Base-by-base conservation (phyloP, 2,329 filamentous ascomycete species). In the Colletotrichum higginsianum region DNA sequence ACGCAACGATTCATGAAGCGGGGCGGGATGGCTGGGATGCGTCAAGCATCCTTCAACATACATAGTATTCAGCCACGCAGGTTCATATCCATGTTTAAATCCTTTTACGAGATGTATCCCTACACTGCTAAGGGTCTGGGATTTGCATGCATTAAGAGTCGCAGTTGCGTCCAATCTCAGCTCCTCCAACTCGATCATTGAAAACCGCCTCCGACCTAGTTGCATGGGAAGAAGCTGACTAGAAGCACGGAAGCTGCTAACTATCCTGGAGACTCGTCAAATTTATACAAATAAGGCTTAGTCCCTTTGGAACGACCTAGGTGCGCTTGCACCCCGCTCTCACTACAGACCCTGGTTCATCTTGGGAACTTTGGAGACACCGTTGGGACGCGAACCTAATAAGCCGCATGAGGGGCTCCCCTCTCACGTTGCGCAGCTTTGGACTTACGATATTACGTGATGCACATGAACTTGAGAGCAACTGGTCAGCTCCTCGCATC, bases 201-300 rank as follows among this genome's bases (percentile, higher is more conserved):
- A 4, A 35, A 47, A 3, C 4, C 18, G 42, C 23, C 16, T 11
- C 21, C 2, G 16, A 23, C 58, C 44, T 53, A 18, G 26, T 62
- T 42, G 30, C 58, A 21, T 26, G 38, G 18, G 21, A 42, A 26
- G 66, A 57, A 57, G 61, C 21, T 42, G 30, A 30, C 47, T 55
- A 44, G 62, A 67, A 70, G 56, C 23, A 38, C 44, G 44, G 47
- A 46, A 70, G 21, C 15, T 49, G 44, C 50, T 53, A 38, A 40
- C 40, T 46, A 23, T 63, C 53, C 55, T 57, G 40, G 47, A 61
- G 46, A 52, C 74, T 83, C 81, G 81, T 82, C 77, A 81, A 83
- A 80, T 75, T 81, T 82, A 78, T 80, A 80, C 77, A 75, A 80
- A 81, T 77, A 77, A 62, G 78, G 80, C 76, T 79, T 83, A 82